Base-by-base conservation (phyloP, 345 rosid species). In the Populus alba region DNA sequence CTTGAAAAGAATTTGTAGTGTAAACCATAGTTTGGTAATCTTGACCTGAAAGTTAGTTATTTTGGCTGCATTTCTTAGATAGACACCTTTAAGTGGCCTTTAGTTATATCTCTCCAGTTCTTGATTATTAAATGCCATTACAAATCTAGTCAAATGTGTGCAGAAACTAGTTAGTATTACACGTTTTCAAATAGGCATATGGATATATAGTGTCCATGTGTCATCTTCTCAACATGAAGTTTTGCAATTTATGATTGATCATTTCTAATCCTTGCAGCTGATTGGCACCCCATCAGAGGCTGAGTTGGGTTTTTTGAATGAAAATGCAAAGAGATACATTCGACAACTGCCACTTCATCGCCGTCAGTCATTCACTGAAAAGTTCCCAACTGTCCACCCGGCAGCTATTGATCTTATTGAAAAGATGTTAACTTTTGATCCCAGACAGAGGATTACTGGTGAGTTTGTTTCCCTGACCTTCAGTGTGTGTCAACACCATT, bases 361-460 rank as follows among this genome's bases (percentile, higher is more conserved):
- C 41, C 92, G 94, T 16, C 96, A 90, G 72, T 92, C 98, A 67
- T 89, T 93, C 85, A 80, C 85, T 35, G 92, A 87, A 77, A 92
- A 87, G 75, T 93, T 93, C 79, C 97, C 97, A 2, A 88, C 43
- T 72, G 94, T 89, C 79, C 88, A 89, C 73, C 87, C 92, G 1
- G 38, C 75, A 75, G 99, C 97, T 55, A 89, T 95, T 71, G 95
- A 93, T 86, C 95, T 95, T 29, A 84, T 91, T 72, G 96, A 95
- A 79, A 95, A 88, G 92, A 93, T 95, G 95, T 79, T 95, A 33
- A 91, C 88, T 11, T 95, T 95, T 83, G 99, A 95, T 85, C 94
- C 96, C 27, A 83, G 92, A 66, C 83, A 37, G 79, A 91, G 98
- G 87, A 88, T 95, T 74, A 82, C 97, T 66, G 99, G 99, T 92